A percentile compares a stretch with the other conserved stretches of the same genome.
Evolutionary conservation across 345 rosid species (phyloP).

Genomic region (Heritiera fomes): DNA sequence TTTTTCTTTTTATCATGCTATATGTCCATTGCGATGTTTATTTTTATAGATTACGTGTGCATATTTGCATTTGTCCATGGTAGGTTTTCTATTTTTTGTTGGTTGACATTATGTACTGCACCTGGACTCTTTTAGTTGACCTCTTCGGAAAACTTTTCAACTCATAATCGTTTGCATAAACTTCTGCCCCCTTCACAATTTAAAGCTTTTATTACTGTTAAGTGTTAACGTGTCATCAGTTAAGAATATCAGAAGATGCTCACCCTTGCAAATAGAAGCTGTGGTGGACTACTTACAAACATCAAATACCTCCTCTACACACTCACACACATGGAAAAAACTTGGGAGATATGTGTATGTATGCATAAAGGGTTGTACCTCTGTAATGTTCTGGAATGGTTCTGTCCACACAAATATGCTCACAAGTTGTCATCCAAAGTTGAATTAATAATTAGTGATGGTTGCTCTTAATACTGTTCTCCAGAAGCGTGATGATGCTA

Average conservation of each 20-base stretch:
- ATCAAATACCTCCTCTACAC: background rate
- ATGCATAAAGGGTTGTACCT: background rate
- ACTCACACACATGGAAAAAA: background rate
- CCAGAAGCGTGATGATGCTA: conserved; percentile 94
- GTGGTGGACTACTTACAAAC: background rate
- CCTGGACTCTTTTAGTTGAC: background rate
- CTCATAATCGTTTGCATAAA: background rate
- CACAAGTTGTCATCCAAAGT: background rate
- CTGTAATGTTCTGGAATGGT: background rate
- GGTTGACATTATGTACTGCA: background rate
- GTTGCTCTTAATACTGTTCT: conserved; percentile 17
- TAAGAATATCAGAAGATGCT: background rate
- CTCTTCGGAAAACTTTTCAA: background rate
- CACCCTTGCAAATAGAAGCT: background rate
- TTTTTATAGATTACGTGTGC: background rate
- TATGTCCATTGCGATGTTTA: background rate
- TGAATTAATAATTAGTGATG: conserved; percentile 32
- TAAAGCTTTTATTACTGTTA: background rate
- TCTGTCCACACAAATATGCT: background rate
- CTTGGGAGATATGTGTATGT: background rate
- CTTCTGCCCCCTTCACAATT: background rate
- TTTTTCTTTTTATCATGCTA: background rate
- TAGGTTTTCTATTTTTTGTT: conserved; percentile 2
- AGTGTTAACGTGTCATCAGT: no score
- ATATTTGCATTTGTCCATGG: background rate